These are phyloP conservation scores for Aspergillus pseudoviridinutans DNA, from an alignment of 2,329 filamentous ascomycete genomes.

Conservation along the genomic window DNA sequence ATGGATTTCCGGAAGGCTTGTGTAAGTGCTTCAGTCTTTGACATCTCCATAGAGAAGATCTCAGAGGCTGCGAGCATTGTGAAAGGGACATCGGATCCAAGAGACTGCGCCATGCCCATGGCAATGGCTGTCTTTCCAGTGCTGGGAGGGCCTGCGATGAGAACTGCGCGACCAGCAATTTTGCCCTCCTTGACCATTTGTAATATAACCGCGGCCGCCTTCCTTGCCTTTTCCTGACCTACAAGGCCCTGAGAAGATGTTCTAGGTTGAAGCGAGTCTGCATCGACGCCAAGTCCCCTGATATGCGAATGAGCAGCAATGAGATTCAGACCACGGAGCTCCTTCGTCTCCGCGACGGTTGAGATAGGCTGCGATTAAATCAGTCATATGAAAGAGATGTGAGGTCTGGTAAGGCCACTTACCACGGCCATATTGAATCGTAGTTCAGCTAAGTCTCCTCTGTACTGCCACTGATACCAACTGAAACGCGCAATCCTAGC, in stretches of 20 bases:
- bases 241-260: slow-evolving; percentile 85
- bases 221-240: slow-evolving; percentile 92
- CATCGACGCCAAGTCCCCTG: slow-evolving; percentile 87
- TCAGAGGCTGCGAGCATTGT: slow-evolving; percentile 94
- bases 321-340: slow-evolving; percentile 93
- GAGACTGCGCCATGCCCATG: slow-evolving; percentile 96
- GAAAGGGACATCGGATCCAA: slow-evolving; percentile 91
- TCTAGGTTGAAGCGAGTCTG: slow-evolving; percentile 83
- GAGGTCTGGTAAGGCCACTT: slow-evolving; percentile 11
- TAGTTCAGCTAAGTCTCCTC: slow-evolving; percentile 6
- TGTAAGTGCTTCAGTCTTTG: slow-evolving; percentile 95
- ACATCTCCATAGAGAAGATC: slow-evolving; percentile 99
- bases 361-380: slow-evolving; percentile 54
- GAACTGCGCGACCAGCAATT: slow-evolving; percentile 89
- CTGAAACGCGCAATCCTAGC: not conserved
- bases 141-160: slow-evolving; percentile 93
- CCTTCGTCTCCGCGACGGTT: slow-evolving; percentile 91
- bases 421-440: slow-evolving; percentile 35
- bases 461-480: not conserved
- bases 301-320: slow-evolving; percentile 99
- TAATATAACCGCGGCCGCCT: slow-evolving; percentile 90
- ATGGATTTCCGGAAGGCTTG: slow-evolving; percentile 99
- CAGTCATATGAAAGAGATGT: slow-evolving; percentile 4
- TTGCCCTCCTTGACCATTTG: slow-evolving; percentile 99
- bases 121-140: slow-evolving; percentile 98